phyloP scores from a whole-genome alignment of 1,139 yeast species.

The Diutina ranongensis region DNA sequence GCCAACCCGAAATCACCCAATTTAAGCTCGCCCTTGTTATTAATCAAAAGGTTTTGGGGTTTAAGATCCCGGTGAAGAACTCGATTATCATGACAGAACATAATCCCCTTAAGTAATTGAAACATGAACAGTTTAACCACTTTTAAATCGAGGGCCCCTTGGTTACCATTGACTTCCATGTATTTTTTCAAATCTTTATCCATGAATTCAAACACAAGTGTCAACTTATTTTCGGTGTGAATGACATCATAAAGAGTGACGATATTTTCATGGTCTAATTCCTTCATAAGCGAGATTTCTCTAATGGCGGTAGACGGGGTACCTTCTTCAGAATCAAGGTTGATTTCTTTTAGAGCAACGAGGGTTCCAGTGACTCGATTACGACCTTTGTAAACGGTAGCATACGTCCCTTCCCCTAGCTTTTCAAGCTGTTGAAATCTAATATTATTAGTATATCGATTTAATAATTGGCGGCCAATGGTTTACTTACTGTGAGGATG shows the following conservation, averaged over 20 bases:
- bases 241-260: constrained; percentile 91
- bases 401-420: constrained; percentile 96
- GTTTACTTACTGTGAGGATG: constrained; percentile 3
- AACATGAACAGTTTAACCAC: constrained; percentile 86
- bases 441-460: constrained; percentile 8
- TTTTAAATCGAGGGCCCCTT: constrained; percentile 69
- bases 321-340: constrained; percentile 92
- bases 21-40: constrained; percentile 79
- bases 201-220: constrained; percentile 88
- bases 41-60: constrained; percentile 88
- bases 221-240: constrained; percentile 91
- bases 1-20: constrained; percentile 98
- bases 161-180: constrained; percentile 82
- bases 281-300: constrained; percentile 94
- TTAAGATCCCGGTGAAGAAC: constrained; percentile 92
- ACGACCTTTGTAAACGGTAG: constrained; percentile 93
- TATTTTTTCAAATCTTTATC: constrained; percentile 88
- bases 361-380: constrained; percentile 85
- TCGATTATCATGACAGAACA: constrained; percentile 91
- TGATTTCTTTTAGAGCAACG: constrained; percentile 91
- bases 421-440: constrained; percentile 63
- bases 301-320: constrained; percentile 97
- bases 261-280: constrained; percentile 86
- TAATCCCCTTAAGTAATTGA: constrained; percentile 80
- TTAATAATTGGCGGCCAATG: not conserved